Evolutionary conservation across 495 filamentous ascomycete species (phyloP).

Genomic region (Aspergillus egyptiacus): DNA sequence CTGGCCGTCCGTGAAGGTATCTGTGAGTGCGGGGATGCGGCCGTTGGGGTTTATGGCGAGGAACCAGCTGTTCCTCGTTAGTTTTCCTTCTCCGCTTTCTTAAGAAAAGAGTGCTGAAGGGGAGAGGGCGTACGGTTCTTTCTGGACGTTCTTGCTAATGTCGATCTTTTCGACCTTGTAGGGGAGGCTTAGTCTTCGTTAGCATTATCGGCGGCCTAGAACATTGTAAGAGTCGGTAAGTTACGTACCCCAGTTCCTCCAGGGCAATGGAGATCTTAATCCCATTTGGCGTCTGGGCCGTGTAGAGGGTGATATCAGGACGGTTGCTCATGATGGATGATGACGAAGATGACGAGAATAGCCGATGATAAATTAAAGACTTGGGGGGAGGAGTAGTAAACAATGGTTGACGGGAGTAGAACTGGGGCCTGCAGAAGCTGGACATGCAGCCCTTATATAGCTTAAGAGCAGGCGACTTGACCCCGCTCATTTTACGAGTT

Average conservation of each 20-base stretch:
- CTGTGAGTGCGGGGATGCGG: conserved; percentile 87
- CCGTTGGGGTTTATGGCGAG: conserved; percentile 91
- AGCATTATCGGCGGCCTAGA: too few relatives aligned
- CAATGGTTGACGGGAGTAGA: not conserved
- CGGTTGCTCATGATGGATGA: conserved; percentile 22
- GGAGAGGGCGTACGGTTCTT: conserved; percentile 57
- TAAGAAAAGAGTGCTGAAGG: not conserved
- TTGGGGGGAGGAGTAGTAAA: not conserved
- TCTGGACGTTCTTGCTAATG: conserved; percentile 68
- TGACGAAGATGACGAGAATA: conserved; percentile 1
- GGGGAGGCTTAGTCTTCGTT: conserved; percentile 33
- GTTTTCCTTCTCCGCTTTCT: not conserved
- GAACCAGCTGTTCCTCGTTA: conserved; percentile 55
- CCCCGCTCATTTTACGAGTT: conserved; percentile 4
- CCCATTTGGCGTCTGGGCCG: conserved; percentile 49
- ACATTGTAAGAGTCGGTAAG: not conserved
- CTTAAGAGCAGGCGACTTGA: not conserved
- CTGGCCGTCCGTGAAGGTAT: conserved; percentile 65
- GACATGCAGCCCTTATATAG: conserved; percentile 6
- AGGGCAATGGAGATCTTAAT: conserved; percentile 80
- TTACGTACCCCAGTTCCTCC: conserved; percentile 67
- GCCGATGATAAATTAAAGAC: too few relatives aligned
- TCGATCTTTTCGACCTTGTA: conserved; percentile 65
- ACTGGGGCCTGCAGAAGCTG: not conserved
- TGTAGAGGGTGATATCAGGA: conserved; percentile 46